A percentile compares a stretch with the other conserved stretches of the same genome.
Conservation (phyloP, 1,284 basidiomycete species). For the Sporisorium reilianum region DNA sequence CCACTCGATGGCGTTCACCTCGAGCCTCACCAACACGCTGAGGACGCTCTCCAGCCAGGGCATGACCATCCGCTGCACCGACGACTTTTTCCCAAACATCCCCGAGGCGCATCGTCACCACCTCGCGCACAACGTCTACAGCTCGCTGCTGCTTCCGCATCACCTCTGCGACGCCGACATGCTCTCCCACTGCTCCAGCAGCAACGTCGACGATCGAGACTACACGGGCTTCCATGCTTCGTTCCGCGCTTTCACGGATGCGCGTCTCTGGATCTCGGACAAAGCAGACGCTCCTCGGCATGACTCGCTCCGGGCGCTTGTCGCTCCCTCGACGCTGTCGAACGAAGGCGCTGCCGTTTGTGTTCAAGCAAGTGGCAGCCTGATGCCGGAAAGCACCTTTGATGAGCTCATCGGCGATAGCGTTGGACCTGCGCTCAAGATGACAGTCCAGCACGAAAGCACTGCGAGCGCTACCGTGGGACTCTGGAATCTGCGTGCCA, state of each 20-base stretch:
- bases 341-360: neutral
- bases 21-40: slow-evolving; percentile 34
- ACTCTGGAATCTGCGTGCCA: slow-evolving; percentile 36
- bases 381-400: slow-evolving; percentile 14
- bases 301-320: slow-evolving; percentile 17
- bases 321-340: slow-evolving; percentile 9
- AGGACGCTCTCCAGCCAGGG: slow-evolving; percentile 34
- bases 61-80: slow-evolving; percentile 29
- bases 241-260: slow-evolving; percentile 58
- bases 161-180: slow-evolving; percentile 63
- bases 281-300: slow-evolving; percentile 20
- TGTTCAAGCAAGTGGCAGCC: slow-evolving; percentile 15
- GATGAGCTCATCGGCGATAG: slow-evolving; percentile 28
- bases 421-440: slow-evolving; percentile 30
- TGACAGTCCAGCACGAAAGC: slow-evolving; percentile 23
- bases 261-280: slow-evolving; percentile 40
- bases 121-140: slow-evolving; percentile 55
- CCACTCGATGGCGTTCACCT: slow-evolving; percentile 61
- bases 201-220: slow-evolving; percentile 18
- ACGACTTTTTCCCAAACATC: slow-evolving; percentile 64
- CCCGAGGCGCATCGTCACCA: slow-evolving; percentile 64
- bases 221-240: slow-evolving; percentile 54
- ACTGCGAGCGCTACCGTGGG: slow-evolving; percentile 20
- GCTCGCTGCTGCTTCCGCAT: slow-evolving; percentile 50
- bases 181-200: slow-evolving; percentile 44